Conservation (phyloP, 176 grass and related monocot genomes). For the Typha latifolia region DNA sequence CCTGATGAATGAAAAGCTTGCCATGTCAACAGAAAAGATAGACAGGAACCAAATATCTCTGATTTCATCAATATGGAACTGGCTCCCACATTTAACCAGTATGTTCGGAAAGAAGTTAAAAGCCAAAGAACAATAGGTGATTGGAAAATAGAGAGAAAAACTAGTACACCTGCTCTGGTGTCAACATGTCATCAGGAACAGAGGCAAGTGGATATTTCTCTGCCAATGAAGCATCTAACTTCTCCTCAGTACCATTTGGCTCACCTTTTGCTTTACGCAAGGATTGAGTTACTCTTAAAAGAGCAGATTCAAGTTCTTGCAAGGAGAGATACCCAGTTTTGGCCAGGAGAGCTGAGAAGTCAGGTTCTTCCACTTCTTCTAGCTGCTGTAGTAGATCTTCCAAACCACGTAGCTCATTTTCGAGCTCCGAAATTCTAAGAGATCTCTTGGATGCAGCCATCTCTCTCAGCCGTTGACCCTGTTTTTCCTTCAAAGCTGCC, state of each 20-base stretch:
- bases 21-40: constrained; percentile 12
- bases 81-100: background rate
- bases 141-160: background rate
- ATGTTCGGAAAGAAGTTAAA: background rate
- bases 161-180: constrained; percentile 63
- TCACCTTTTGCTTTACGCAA: constrained; percentile 95
- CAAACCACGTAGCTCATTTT: constrained; percentile 57
- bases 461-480: constrained; percentile 76
- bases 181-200: constrained; percentile 75
- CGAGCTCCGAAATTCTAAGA: constrained; percentile 60
- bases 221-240: constrained; percentile 35
- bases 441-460: constrained; percentile 86
- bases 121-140: background rate
- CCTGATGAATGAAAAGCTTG: constrained; percentile 24
- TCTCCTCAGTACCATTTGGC: constrained; percentile 52
- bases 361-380: constrained; percentile 58
- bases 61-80: background rate
- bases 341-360: constrained; percentile 48
- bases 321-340: constrained; percentile 55
- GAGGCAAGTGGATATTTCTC: constrained; percentile 85
- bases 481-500: constrained; percentile 88
- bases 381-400: constrained; percentile 65
- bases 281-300: constrained; percentile 50
- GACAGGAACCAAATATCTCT: constrained; percentile 1
- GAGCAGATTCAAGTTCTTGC: constrained; percentile 80